Conservation (phyloP, 768 basidiomycete genomes). For the Clitopilus passeckerianus region DNA sequence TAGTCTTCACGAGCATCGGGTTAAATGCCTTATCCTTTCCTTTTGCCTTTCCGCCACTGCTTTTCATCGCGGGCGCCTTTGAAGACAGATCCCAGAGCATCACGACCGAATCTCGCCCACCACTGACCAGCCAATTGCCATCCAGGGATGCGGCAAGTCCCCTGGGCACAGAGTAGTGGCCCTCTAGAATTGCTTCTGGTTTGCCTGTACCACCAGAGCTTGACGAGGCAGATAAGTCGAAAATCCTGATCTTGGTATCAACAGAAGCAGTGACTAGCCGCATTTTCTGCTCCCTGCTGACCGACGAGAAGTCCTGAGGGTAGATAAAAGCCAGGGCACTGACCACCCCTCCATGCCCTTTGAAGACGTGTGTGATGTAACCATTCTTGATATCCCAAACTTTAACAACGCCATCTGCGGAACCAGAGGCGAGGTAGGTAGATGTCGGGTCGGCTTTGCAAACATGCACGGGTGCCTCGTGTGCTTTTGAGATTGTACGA, state of each 20-base stretch:
- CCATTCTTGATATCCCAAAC: constrained; percentile 91
- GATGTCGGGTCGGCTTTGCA: constrained; percentile 82
- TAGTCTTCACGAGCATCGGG: constrained; percentile 69
- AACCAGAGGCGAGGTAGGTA: constrained; percentile 89
- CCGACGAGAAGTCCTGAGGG: constrained; percentile 52
- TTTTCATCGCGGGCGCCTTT: constrained; percentile 16
- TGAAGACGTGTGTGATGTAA: constrained; percentile 90
- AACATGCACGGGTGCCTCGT: constrained; percentile 92
- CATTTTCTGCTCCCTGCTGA: constrained; percentile 49
- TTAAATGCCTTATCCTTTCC: constrained; percentile 40
- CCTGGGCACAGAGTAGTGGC: constrained; percentile 91
- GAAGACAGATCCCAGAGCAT: constrained; percentile 83
- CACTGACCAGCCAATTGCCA: constrained; percentile 87
- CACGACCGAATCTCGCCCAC: constrained; percentile 90
- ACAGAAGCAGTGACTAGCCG: constrained; percentile 88
- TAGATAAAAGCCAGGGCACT: constrained; percentile 86
- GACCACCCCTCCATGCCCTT: constrained; percentile 96
- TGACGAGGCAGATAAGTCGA: constrained; percentile 73
- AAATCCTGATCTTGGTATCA: constrained; percentile 89
- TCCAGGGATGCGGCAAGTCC: constrained; percentile 83
- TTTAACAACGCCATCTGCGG: constrained; percentile 95
- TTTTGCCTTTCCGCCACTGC: constrained; percentile 39
- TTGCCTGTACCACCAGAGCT: constrained; percentile 52
- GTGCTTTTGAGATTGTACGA: constrained; percentile 78
- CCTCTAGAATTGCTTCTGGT: constrained; percentile 82